phyloP scores from a whole-genome alignment of 805 yeast genomes.

The Lipomyces yamadae region DNA sequence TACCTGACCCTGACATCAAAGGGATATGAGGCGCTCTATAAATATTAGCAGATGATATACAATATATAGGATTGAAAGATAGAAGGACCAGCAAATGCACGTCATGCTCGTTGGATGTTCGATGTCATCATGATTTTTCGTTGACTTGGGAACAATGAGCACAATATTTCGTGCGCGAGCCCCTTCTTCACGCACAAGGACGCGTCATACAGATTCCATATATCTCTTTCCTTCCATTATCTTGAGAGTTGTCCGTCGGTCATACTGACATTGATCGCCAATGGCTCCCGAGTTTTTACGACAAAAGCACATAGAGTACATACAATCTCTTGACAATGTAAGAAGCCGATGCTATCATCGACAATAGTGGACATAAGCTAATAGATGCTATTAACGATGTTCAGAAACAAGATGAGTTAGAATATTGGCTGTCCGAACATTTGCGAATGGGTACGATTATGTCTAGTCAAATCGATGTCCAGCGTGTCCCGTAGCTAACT shows the following conservation, averaged over 20 bases:
- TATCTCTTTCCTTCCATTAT: background rate
- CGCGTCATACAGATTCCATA: background rate
- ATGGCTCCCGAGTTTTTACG: slow-evolving; percentile 40
- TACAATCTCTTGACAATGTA: slow-evolving; percentile 56
- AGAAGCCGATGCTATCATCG: slow-evolving; percentile 11
- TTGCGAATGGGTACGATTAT: slow-evolving; percentile 62
- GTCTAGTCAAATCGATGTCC: background rate
- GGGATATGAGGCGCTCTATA: too few relatives aligned
- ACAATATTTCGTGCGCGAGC: too few relatives aligned
- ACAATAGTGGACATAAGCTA: background rate
- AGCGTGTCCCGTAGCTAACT: slow-evolving; percentile 1
- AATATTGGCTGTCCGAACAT: slow-evolving; percentile 90
- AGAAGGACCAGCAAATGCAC: too few relatives aligned
- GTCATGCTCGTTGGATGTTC: too few relatives aligned
- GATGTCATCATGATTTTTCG: too few relatives aligned
- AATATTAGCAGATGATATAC: too few relatives aligned
- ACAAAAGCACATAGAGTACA: slow-evolving; percentile 64
- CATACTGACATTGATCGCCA: background rate
- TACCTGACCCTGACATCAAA: too few relatives aligned
- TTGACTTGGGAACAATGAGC: too few relatives aligned
- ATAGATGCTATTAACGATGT: slow-evolving; percentile 5
- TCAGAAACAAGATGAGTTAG: slow-evolving; percentile 59
- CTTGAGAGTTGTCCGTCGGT: background rate
- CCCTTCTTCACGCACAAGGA: too few relatives aligned
- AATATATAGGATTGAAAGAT: too few relatives aligned